Conservation (phyloP, 208 protist genomes). For the Lotmaria passim region DNA sequence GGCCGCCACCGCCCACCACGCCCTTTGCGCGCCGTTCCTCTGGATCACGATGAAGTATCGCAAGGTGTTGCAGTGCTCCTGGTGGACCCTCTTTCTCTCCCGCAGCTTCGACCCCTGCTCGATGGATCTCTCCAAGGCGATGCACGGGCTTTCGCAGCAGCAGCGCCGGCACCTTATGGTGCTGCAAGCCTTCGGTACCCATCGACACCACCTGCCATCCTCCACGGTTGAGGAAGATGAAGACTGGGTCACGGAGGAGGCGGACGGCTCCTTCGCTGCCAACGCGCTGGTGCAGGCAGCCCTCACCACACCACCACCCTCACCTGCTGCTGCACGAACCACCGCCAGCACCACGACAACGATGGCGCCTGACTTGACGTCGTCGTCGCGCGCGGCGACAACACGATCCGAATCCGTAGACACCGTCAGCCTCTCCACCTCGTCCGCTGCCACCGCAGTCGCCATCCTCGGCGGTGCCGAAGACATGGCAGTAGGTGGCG, state of each 20-base stretch:
- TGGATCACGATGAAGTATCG: conserved; percentile 29
- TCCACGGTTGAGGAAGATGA: conserved; percentile 17
- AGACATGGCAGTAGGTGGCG: neutral
- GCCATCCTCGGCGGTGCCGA: conserved; percentile 2
- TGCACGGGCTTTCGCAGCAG: conserved; percentile 5
- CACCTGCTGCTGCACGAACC: neutral
- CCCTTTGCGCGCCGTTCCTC: conserved; percentile 7
- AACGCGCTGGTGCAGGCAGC: conserved; percentile 21
- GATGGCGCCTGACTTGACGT: conserved; percentile 2
- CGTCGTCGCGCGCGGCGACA: neutral
- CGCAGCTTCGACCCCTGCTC: conserved; percentile 8
- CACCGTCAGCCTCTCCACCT: conserved; percentile 12
- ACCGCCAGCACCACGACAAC: neutral
- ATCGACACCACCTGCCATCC: neutral
- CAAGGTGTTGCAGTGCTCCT: conserved; percentile 15
- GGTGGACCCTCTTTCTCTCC: conserved; percentile 29
- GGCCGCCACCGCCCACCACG: conserved; percentile 10
- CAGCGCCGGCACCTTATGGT: conserved; percentile 18
- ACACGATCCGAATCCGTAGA: neutral
- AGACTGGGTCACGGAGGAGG: conserved; percentile 20
- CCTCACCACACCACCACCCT: neutral
- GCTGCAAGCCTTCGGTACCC: conserved; percentile 8
- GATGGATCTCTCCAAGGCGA: conserved; percentile 19
- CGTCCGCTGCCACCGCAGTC: conserved; percentile 12
- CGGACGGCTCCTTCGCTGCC: conserved; percentile 5